Evolutionary conservation across 2,329 filamentous ascomycete species (phyloP).

Genomic region (Pyricularia grisea): DNA sequence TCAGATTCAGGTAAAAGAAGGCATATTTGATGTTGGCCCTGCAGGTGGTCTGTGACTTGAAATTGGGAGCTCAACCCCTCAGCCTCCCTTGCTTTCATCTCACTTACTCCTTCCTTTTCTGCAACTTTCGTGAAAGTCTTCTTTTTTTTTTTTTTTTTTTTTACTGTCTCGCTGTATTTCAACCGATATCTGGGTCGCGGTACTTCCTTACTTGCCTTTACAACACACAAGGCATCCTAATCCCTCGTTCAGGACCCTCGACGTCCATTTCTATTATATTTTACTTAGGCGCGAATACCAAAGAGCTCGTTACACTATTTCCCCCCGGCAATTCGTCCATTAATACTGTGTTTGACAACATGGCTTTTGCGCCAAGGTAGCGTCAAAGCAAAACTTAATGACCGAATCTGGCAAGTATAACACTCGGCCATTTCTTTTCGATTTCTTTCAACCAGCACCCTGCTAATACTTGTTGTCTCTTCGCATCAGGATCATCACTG

Average conservation of each 20-base stretch:
- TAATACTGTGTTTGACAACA: not conserved
- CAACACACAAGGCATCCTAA: not conserved
- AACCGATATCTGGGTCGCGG: not conserved
- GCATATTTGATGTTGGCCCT: not conserved
- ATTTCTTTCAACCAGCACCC: not conserved
- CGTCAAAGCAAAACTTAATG: not conserved
- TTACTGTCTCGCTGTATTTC: no score
- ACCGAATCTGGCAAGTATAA: not conserved
- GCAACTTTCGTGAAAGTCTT: not conserved
- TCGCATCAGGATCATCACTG: not conserved
- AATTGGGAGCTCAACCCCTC: not conserved
- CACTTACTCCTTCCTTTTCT: not conserved
- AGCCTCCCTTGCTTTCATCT: not conserved
- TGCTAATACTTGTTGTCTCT: not conserved
- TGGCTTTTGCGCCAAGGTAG: not conserved
- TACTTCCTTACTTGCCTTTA: not conserved
- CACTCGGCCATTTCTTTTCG: not conserved
- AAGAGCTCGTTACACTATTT: not conserved
- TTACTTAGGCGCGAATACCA: not conserved
- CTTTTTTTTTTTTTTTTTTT: no score
- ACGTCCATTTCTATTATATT: no score
- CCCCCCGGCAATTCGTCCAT: not conserved
- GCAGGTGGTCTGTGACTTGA: not conserved
- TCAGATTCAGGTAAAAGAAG: not conserved
- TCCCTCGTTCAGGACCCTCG: not conserved